phyloP scores from a whole-genome alignment of 2,329 filamentous ascomycete genomes.

The Dothideomycetidae sp. region DNA sequence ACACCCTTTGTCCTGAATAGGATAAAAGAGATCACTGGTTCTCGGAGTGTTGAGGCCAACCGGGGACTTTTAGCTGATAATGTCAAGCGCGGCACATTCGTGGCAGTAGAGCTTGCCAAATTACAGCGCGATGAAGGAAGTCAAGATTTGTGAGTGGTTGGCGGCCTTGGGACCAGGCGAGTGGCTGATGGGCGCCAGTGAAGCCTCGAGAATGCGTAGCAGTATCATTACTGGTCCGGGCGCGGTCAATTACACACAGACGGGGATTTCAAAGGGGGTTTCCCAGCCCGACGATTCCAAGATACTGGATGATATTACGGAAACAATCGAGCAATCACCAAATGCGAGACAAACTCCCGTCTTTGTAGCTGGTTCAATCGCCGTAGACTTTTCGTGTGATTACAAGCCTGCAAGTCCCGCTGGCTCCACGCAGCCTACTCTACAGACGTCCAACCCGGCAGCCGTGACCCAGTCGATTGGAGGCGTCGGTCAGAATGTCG shows the following conservation, averaged over 20 bases:
- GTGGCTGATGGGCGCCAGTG: constrained; percentile 4
- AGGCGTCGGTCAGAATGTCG: constrained; percentile 85
- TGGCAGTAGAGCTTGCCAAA: constrained; percentile 48
- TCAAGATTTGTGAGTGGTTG: constrained; percentile 23
- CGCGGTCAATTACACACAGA: constrained; percentile 11
- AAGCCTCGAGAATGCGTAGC: not conserved
- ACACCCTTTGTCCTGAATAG: constrained; percentile 71
- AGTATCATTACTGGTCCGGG: constrained; percentile 10
- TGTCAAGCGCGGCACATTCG: constrained; percentile 47
- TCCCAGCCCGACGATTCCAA: not conserved
- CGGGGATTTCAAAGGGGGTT: constrained; percentile 17
- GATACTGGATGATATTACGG: not conserved
- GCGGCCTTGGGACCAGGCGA: not conserved
- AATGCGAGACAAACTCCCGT: no score
- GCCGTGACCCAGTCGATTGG: constrained; percentile 70
- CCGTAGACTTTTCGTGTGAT: constrained; percentile 77
- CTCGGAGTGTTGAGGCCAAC: constrained; percentile 61
- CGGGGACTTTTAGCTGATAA: constrained; percentile 54
- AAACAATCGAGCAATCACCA: constrained; percentile 38
- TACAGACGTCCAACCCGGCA: constrained; percentile 77
- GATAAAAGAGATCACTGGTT: constrained; percentile 64
- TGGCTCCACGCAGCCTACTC: constrained; percentile 32
- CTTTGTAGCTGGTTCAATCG: constrained; percentile 82
- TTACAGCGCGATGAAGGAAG: constrained; percentile 19
- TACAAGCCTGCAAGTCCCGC: constrained; percentile 39